Base-by-base conservation (phyloP, 805 yeast genomes). In the Kazachstania bromeliacearum region DNA sequence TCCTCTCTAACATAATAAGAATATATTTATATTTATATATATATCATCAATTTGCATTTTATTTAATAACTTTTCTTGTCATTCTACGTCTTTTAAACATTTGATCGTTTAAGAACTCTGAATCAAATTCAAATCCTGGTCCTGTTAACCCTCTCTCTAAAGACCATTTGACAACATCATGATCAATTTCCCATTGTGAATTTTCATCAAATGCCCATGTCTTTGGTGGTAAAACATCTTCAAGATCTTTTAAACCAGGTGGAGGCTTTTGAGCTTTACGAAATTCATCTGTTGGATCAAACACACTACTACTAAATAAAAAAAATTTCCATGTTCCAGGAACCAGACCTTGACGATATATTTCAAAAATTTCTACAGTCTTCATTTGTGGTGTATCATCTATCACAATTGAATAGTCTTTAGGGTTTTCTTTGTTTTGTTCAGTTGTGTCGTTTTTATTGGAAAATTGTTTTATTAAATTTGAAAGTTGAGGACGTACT, bases 351-450 rank as follows among this genome's bases (percentile, higher is more conserved):
- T 70, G 79, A 30, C 70, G 66, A 52, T 82, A 82, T 17, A 87
- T 66, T 55, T 87, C 95, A 54, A 68, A 88, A 1, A 88, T 64
- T 50, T 87, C 94, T 6, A 84, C 87, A n/a, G 62, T 55, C 30
- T 74, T 63, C 0, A 62, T 55, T 33, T 76, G 77, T 0, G 85
- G 79, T 0, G 70, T 61, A 39, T 78, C 85, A 51, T 84, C 94
- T 17, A 79, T 69, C n/a, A 83, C 63, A 7, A 87, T 73, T 20
- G 24, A 13, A 6, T 6, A 8, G 10, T 31, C 34, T 7, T 7
- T 17, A 12, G n/a, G 14, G 27, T 29, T 25, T 60, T 56, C 27
- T 48, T 56, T 23, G 3, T 20, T 19, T 12, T 29, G 21, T n/a
- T 18, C 31, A 16, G 34, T 35, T 31, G 31, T 12, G 15, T 29